Conservation (phyloP, 2,329 filamentous ascomycete genomes). For the Colletotrichum liaoningense region DNA sequence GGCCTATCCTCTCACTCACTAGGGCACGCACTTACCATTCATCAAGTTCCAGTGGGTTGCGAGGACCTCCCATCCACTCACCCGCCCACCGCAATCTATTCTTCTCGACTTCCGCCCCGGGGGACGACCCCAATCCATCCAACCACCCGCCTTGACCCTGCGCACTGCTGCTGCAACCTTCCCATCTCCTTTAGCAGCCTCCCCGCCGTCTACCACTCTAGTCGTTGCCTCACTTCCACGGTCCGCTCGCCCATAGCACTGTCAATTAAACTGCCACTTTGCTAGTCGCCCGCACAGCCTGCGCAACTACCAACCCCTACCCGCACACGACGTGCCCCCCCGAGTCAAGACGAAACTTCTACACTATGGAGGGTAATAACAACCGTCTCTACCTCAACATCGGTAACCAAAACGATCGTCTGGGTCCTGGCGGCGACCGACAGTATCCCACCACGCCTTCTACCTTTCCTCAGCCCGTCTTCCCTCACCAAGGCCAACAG, state of each 20-base stretch:
- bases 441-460: slow-evolving; percentile 91
- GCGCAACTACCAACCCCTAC: slow-evolving; percentile 1
- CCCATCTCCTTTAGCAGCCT: slow-evolving; percentile 11
- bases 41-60: slow-evolving; percentile 26
- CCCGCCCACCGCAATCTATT: slow-evolving; percentile 34
- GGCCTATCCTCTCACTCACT: background rate
- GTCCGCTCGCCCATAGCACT: slow-evolving; percentile 2
- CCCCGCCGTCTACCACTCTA: slow-evolving; percentile 26
- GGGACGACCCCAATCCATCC: slow-evolving; percentile 26
- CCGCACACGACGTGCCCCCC: slow-evolving; percentile 20
- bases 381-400: slow-evolving; percentile 76
- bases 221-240: slow-evolving; percentile 1
- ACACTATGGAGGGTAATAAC: slow-evolving; percentile 66
- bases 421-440: slow-evolving; percentile 70
- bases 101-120: slow-evolving; percentile 23
- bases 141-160: slow-evolving; percentile 34
- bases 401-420: slow-evolving; percentile 73
- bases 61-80: slow-evolving; percentile 17
- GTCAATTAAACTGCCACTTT: slow-evolving; percentile 30
- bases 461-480: slow-evolving; percentile 93
- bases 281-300: slow-evolving; percentile 28
- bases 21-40: slow-evolving; percentile 24
- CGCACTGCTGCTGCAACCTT: slow-evolving; percentile 29
- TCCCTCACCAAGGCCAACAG: slow-evolving; percentile 53
- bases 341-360: slow-evolving; percentile 35